Evolutionary conservation across 371 early-diverging fungal genomes (phyloP), one percentile per base, ranked within the genome.

Genomic region (Mortierella sp.): DNA sequence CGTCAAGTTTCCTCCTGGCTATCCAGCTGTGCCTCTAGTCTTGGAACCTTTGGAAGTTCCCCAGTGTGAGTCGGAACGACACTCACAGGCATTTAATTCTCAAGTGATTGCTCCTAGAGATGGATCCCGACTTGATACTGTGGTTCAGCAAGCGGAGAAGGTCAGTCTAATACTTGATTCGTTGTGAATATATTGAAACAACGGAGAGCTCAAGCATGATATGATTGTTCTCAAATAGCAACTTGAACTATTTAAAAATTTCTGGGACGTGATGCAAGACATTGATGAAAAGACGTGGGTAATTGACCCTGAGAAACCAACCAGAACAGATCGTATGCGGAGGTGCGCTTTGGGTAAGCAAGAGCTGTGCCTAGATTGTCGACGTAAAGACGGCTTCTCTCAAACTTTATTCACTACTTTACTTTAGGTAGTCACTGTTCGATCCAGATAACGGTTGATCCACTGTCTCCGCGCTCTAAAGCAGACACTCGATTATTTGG

Each of bases 221-320:
- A 31, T 45, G 15, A 4, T 34, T 17, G 2, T 15, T 57, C 10
- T 22, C 7, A 29, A 29, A 56, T 58, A 75, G 81, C 67, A 71
- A 65, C 32, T 80, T 49, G 64, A 51, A 8, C 4, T 62, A 9
- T 80, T 68, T n/a, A 68, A 43, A 9, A 73, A 72, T 0, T 77
- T 82, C 47, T 82, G 82, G 82, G 64, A 77, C 42, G 72, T 76
- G 42, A 76, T 82, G 78, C 67, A 82, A 56, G 82, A 82, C 42
- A 56, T 82, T 66, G 82, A 82, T 34, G 69, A 65, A 9, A 65
- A 63, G 22, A 73, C 78, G 5, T 82, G 82, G 82, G 77, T 76
- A 6, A 72, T 82, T 40, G 82, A 82, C n/a, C 82, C 82, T 3
- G 82, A 82, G n/a, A 68, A 73, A 32, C 82, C 82, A 15, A 82